phyloP scores from a whole-genome alignment of 2,329 filamentous ascomycete genomes.

The Colletotrichum sp. region DNA sequence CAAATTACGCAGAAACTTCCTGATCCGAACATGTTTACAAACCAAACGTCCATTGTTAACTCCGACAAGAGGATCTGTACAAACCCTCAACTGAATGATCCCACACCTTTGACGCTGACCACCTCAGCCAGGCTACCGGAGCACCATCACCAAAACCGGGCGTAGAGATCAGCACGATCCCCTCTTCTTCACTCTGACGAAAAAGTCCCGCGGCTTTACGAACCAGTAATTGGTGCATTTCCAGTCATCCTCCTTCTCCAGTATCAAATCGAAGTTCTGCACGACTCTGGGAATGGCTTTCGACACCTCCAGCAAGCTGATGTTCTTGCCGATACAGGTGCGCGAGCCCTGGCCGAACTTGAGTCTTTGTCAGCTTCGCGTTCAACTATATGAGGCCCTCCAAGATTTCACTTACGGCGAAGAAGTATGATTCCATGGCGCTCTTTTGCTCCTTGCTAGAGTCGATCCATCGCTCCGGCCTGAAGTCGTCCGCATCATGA shows the following conservation, averaged over 20 bases:
- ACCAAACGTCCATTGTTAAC: fast-evolving
- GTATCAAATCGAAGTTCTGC: constrained; percentile 34
- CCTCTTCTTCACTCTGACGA: neutral
- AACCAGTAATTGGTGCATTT: neutral
- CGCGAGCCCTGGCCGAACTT: constrained; percentile 57
- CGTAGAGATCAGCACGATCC: neutral
- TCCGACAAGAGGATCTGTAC: neutral
- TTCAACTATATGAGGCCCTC: no score
- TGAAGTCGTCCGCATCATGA: constrained; percentile 38
- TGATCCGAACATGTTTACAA: no score
- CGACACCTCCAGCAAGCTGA: constrained; percentile 45
- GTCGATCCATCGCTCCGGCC: constrained; percentile 39
- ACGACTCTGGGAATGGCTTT: constrained; percentile 45
- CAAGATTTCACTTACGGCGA: neutral
- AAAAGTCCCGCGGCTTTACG: neutral
- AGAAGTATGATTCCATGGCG: constrained; percentile 15
- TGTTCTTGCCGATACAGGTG: constrained; percentile 48
- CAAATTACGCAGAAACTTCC: neutral
- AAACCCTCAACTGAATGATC: neutral
- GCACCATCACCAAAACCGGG: neutral
- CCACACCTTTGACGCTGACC: no score
- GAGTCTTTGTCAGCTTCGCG: neutral
- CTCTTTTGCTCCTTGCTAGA: constrained; percentile 24
- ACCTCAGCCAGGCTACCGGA: neutral
- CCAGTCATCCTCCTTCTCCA: neutral